These are phyloP conservation scores for Microbotryum violaceum DNA, from an alignment of 1,284 basidiomycete species.

Conservation along the genomic window DNA sequence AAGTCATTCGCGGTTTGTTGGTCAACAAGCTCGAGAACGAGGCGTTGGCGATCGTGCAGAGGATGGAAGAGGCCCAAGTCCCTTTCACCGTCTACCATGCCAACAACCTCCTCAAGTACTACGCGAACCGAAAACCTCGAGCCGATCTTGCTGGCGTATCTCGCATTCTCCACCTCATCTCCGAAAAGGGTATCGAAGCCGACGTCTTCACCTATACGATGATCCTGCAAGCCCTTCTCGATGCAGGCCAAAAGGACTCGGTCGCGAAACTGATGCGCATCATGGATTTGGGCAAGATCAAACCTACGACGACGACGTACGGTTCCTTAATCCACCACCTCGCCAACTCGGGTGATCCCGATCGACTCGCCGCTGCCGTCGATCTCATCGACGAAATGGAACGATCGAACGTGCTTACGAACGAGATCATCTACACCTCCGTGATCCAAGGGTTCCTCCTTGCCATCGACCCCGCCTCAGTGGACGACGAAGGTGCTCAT, in stretches of 20 bases:
- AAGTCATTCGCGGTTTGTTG: constrained; percentile 17
- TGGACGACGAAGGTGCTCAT: constrained; percentile 6
- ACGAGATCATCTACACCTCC: constrained; percentile 30
- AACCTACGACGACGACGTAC: constrained; percentile 25
- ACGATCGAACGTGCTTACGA: constrained; percentile 11
- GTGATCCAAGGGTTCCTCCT: constrained; percentile 29
- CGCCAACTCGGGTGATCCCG: constrained; percentile 10
- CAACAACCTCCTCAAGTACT: constrained; percentile 20
- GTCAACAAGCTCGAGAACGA: constrained; percentile 9
- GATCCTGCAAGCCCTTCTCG: constrained; percentile 26
- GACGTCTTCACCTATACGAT: constrained; percentile 29
- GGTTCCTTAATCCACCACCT: constrained; percentile 24
- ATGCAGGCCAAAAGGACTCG: constrained; percentile 20
- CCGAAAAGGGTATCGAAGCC: constrained; percentile 18
- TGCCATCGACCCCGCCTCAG: constrained; percentile 6
- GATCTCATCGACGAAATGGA: constrained; percentile 32
- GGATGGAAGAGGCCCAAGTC: constrained; percentile 17
- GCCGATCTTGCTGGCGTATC: constrained; percentile 18
- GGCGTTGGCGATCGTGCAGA: constrained; percentile 14
- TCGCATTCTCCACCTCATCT: constrained; percentile 14
- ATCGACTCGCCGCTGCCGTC: constrained; percentile 24
- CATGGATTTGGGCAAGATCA: constrained; percentile 23
- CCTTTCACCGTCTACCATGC: constrained; percentile 10
- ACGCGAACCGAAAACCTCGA: constrained; percentile 12
- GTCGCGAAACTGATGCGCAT: constrained; percentile 20